Conservation (phyloP, 768 basidiomycete genomes). For the Grammothele lineata region DNA sequence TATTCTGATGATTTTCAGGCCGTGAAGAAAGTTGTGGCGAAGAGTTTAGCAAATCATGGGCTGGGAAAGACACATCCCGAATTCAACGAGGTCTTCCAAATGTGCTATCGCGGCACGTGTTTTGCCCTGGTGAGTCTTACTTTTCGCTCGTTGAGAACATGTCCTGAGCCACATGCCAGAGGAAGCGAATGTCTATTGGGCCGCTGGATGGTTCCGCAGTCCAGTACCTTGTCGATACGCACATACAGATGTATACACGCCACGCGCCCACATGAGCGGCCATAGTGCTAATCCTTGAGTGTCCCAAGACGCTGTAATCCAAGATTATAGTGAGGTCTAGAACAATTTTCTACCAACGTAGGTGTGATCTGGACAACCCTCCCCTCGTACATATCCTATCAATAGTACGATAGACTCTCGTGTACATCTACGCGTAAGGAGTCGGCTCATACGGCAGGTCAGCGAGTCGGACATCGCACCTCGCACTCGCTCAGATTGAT, state of each 20-base stretch:
- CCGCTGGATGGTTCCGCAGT: conserved; percentile 24
- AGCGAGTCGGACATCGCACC: no score
- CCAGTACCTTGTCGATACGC: conserved; percentile 32
- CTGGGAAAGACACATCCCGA: conserved; percentile 33
- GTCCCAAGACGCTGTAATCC: no score
- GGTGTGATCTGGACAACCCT: no score
- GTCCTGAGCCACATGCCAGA: conserved; percentile 20
- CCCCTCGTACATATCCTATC: no score
- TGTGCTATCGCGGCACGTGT: conserved; percentile 35
- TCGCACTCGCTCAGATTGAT: no score
- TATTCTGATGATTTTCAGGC: conserved; percentile 22
- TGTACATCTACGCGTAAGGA: no score
- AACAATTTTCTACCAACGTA: no score
- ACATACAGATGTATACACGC: conserved; percentile 37
- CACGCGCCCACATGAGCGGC: no score
- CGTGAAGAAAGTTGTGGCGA: conserved; percentile 37
- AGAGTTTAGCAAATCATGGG: conserved; percentile 28
- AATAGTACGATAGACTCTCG: no score
- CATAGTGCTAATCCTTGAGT: no score
- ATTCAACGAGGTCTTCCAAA: conserved; percentile 37
- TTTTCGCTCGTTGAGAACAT: neutral
- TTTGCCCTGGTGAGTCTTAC: conserved; percentile 37
- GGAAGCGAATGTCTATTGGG: conserved; percentile 24
- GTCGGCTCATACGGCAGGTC: no score
- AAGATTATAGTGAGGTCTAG: no score